Evolutionary conservation across 192 early-diverging fungal genomes (phyloP), one percentile per base, ranked within the genome.

Genomic region (Backusella psychrophila): DNA sequence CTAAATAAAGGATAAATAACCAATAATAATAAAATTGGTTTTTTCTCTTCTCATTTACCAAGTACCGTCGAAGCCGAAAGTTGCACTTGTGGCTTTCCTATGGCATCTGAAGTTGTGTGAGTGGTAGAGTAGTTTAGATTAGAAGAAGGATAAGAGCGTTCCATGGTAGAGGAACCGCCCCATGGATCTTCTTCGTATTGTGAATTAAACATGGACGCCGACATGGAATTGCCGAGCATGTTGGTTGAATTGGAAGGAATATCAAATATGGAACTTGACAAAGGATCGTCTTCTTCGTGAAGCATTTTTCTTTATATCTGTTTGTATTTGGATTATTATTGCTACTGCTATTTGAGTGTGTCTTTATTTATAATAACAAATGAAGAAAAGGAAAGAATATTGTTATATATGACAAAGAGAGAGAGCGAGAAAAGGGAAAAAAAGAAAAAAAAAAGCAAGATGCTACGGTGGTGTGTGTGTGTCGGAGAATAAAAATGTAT

Each of bases 141-240:
- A 31, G 75, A 46, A 42, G 75, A 68, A 59, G 66, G 69, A 34
- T 71, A 76, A 14, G 75, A 49, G 23, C 78, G 78, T 0, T 56
- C 74, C 39, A 79, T 75, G 19, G 63, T 72, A 8, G 33, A 39
- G 21, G 70, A 56, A 49, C 66, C 75, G 17, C 76, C 80, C 80
- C 80, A 81, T 15, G 80, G 80, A 69, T 81, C 80, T 46, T 81
- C 72, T 12, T 81, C 75, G 49, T 77, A 77, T 15, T 76, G 71
- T 34, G 75, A 74, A 12, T 52, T n/a, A 69, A 74, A 81, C 72
- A 81, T 69, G 26, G 80, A 77, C 4, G 74, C n/a, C 15, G 66
- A 19, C 56, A 81, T 59, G 7, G 80, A 44, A 66, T 72, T 66
- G 5, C 44, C 41, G 36, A 67, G 49, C 42, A 73, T 44, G 69